Conservation (phyloP, 2,329 filamentous ascomycete genomes). For the Blastomyces emzantsi region DNA sequence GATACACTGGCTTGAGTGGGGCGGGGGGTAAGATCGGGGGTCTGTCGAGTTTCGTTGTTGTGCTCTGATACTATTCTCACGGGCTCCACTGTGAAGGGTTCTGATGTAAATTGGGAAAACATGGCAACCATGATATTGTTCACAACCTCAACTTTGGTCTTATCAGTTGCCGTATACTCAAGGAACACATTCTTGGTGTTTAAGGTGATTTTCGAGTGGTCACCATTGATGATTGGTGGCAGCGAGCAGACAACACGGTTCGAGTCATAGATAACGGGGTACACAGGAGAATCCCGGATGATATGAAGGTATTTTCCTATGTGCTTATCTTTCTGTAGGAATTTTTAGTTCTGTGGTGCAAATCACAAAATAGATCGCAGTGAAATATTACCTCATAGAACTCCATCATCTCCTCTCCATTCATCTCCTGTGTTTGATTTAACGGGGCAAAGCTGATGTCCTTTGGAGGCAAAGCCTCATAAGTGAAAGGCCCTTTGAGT, state of each 20-base stretch:
- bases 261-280: constrained; percentile 90
- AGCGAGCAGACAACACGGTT: constrained; percentile 82
- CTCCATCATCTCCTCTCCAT: constrained; percentile 77
- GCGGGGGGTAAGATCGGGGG: constrained; percentile 70
- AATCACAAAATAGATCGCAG: background rate
- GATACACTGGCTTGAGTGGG: constrained; percentile 73
- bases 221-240: constrained; percentile 94
- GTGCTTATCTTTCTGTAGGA: constrained; percentile 66
- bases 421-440: constrained; percentile 86
- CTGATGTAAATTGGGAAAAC: constrained; percentile 86
- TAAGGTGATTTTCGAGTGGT: constrained; percentile 92
- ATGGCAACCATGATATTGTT: constrained; percentile 93
- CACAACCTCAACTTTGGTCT: constrained; percentile 93
- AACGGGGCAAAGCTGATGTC: constrained; percentile 85
- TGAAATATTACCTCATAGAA: constrained; percentile 64
- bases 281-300: constrained; percentile 85
- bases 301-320: constrained; percentile 87
- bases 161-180: constrained; percentile 91
- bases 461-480: constrained; percentile 84
- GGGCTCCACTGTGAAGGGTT: constrained; percentile 88
- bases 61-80: constrained; percentile 87
- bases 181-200: constrained; percentile 92
- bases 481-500: constrained; percentile 88
- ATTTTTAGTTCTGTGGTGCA: constrained; percentile 6
- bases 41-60: constrained; percentile 72